phyloP scores from a whole-genome alignment of 441 rosid genomes.

The Brassica balearica region DNA sequence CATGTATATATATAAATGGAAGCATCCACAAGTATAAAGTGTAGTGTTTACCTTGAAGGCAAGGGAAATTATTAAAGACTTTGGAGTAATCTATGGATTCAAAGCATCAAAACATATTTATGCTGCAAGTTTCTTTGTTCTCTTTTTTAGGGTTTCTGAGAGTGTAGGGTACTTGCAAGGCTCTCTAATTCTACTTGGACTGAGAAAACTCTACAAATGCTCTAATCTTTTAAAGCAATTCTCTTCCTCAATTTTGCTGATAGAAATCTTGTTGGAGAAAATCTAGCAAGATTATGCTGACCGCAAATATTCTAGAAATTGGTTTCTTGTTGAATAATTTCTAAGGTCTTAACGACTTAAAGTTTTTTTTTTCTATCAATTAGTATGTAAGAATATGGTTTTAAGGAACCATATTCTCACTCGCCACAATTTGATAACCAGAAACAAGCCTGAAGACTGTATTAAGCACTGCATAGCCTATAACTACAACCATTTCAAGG shows the following conservation, averaged over 20 bases:
- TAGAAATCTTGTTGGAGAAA: constrained; percentile 25
- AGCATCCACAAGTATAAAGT: not conserved
- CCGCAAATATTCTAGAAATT: not conserved
- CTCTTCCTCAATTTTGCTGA: not conserved
- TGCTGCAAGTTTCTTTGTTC: not conserved
- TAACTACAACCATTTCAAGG: not conserved
- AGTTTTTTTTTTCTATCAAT: too few species aligned
- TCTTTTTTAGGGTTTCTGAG: not conserved
- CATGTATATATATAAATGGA: not conserved
- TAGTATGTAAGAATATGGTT: too few species aligned
- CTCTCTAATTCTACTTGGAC: not conserved
- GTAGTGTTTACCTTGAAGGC: constrained; percentile 22
- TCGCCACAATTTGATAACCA: too few species aligned
- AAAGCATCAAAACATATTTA: not conserved
- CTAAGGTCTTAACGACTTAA: too few species aligned
- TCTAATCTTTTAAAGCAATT: not conserved
- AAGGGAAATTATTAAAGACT: not conserved
- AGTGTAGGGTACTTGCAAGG: not conserved
- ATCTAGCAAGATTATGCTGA: constrained; percentile 1
- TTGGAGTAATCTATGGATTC: constrained; percentile 2
- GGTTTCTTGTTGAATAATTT: too few species aligned
- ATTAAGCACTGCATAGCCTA: not conserved
- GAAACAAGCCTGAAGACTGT: not conserved
- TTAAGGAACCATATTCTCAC: too few species aligned
- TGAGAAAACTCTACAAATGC: not conserved